Base-by-base conservation (phyloP, 768 basidiomycete genomes). In the Boletellus ananas region DNA sequence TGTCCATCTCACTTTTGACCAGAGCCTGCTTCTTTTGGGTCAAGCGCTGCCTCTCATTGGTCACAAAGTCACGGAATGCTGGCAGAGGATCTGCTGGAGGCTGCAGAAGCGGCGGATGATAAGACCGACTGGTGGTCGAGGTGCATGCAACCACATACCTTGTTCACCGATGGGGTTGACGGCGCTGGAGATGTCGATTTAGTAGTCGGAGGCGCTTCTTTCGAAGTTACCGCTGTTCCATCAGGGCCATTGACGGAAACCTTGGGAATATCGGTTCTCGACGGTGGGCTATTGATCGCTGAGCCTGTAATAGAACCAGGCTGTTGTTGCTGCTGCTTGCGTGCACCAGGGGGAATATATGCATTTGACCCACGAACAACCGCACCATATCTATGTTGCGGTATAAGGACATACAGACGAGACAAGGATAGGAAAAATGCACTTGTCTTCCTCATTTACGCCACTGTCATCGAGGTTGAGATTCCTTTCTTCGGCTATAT, bases 401-500 rank as follows among this genome's bases (percentile, higher is more conserved):
- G 36, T 0, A 33, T 66, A 52, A 66, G 65, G 45, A 68, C 52
- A 51, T n/a, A n/a, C 37, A 50, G 40, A 50, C 43, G 44, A 46
- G 43, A 52, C 38, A 43, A 56, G 34, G 57, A 52, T 25, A 31
- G 16, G 38, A 41, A 20, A 64, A 7, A 64, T 81, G 61, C 55
- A 97, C 95, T 91, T 94, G 74, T 98, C 95, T 70, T 99, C 96
- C 72, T 99, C 96, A 65, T 94, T 93, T 50, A 75, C 67, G 35
- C 83, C 85, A 51, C 79, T 85, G 56, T 88, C 86, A 63, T 90
- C 87, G 16, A 80, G 69, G 31, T 65, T 61, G 51, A 80, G 58
- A 53, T 75, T 70, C 63, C 96, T 83, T 71, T 98, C 96, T 69
- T 98, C 96, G 37, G 87, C 84, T 43, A 98, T 69, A 67, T 99